These are phyloP conservation scores for Termitomyces sp. DNA, from an alignment of 768 basidiomycete species.

Conservation along the genomic window DNA sequence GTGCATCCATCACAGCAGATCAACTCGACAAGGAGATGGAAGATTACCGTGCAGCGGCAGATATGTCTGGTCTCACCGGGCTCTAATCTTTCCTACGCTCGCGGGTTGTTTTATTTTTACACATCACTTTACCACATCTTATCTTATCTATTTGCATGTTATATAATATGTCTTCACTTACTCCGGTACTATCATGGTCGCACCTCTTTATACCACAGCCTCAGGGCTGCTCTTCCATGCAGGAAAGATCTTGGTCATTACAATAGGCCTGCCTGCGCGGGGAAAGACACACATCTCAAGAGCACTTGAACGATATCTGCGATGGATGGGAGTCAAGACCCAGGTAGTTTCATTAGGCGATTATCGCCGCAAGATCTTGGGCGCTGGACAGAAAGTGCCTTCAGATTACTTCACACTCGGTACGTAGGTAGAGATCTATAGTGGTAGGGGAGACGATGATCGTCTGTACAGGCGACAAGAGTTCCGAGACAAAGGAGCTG, in stretches of 20 bases:
- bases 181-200: conserved; percentile 57
- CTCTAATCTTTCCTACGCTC: background rate
- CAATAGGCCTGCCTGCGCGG: conserved; percentile 90
- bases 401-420: conserved; percentile 90
- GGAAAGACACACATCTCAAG: conserved; percentile 97
- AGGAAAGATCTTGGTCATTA: conserved; percentile 91
- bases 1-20: conserved; percentile 35
- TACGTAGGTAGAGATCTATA: conserved; percentile 23
- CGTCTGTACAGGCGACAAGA: conserved; percentile 62
- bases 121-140: background rate
- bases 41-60: conserved; percentile 56
- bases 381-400: conserved; percentile 84
- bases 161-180: background rate
- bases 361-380: conserved; percentile 86
- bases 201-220: conserved; percentile 92
- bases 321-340: conserved; percentile 98
- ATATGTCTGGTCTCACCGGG: conserved; percentile 13
- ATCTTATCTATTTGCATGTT: conserved; percentile 4
- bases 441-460: background rate
- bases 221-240: conserved; percentile 87
- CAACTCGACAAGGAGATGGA: conserved; percentile 83
- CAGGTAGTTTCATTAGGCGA: conserved; percentile 94
- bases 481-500: conserved; percentile 73
- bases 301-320: conserved; percentile 92
- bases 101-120: background rate